A percentile compares a stretch with the other conserved stretches of the same genome.
phyloP scores from a whole-genome alignment of 2,329 filamentous ascomycete genomes.

The Shiraia sp. region DNA sequence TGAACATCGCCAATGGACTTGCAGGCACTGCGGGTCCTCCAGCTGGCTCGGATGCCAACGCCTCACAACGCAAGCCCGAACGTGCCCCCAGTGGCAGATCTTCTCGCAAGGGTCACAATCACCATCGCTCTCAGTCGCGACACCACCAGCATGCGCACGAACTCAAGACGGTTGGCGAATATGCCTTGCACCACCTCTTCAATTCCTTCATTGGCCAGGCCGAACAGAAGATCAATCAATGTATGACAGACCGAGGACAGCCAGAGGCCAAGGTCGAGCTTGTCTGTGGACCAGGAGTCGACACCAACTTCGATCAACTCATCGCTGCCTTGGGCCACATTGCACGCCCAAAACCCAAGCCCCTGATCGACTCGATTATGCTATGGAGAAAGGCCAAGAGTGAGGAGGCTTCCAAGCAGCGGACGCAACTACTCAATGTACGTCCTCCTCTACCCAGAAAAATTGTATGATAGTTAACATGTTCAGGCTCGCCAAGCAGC shows the following conservation, averaged over 20 bases:
- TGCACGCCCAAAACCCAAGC: constrained; percentile 89
- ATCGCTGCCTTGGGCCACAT: constrained; percentile 94
- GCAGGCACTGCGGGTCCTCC: constrained; percentile 5
- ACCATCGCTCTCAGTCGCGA: constrained; percentile 70
- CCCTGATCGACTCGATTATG: constrained; percentile 96
- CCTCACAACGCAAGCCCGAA: constrained; percentile 45
- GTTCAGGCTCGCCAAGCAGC: constrained; percentile 35
- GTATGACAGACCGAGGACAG: constrained; percentile 77
- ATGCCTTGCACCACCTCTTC: constrained; percentile 93
- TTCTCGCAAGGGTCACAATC: constrained; percentile 75
- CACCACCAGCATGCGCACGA: constrained; percentile 71
- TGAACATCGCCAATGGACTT: constrained; percentile 15
- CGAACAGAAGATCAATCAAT: constrained; percentile 93
- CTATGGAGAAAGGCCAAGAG: constrained; percentile 96
- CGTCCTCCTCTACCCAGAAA: constrained; percentile 2
- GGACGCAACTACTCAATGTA: constrained; percentile 38
- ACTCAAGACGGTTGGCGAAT: constrained; percentile 93
- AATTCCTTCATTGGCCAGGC: constrained; percentile 96
- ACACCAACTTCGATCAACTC: constrained; percentile 89
- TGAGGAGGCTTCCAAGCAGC: constrained; percentile 66
- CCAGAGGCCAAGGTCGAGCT: constrained; percentile 83
- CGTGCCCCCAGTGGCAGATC: constrained; percentile 60
- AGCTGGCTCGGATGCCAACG: constrained; percentile 18
- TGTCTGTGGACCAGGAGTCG: constrained; percentile 87
- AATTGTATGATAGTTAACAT: constrained; percentile 17